Evolutionary conservation across 352 stramenopile species (phyloP).

Genomic region (Pelagophyceae sp.): DNA sequence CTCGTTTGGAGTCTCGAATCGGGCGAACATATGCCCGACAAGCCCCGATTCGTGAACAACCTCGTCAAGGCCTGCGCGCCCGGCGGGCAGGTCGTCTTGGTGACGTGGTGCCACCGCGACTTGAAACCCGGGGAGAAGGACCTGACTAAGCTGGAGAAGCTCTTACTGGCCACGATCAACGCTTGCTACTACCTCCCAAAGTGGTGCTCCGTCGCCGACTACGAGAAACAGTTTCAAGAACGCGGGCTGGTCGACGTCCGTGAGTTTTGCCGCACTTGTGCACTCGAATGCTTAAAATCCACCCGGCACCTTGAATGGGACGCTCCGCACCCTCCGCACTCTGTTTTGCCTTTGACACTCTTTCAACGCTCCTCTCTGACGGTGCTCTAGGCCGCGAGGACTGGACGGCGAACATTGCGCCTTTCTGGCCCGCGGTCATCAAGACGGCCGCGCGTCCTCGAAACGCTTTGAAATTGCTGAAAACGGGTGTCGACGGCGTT

Average conservation of each 20-base stretch:
- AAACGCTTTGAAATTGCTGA: conserved; percentile 23
- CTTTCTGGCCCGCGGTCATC: conserved; percentile 77
- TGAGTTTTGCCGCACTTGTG: no score
- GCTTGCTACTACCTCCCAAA: conserved; percentile 67
- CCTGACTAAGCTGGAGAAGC: conserved; percentile 9
- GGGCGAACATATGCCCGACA: conserved; percentile 76
- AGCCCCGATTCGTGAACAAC: conserved; percentile 63
- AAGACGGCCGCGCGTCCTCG: conserved; percentile 29
- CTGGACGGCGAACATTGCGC: conserved; percentile 68
- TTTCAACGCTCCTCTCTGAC: no score
- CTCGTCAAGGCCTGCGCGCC: conserved; percentile 44
- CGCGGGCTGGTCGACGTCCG: conserved; percentile 47
- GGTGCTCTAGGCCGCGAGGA: conserved; percentile 57
- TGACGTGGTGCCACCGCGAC: conserved; percentile 71
- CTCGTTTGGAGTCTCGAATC: conserved; percentile 71
- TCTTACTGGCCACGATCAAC: conserved; percentile 61
- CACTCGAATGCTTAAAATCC: no score
- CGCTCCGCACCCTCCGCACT: no score
- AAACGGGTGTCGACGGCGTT: conserved; percentile 49
- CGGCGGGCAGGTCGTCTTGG: conserved; percentile 41
- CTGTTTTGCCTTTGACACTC: no score
- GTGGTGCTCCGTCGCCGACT: conserved; percentile 64
- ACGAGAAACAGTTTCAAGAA: conserved; percentile 54
- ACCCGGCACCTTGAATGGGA: no score
- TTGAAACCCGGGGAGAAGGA: conserved; percentile 50